phyloP scores from a whole-genome alignment of 257 asterid genomes.

The Nicotiana tomentosiformis region DNA sequence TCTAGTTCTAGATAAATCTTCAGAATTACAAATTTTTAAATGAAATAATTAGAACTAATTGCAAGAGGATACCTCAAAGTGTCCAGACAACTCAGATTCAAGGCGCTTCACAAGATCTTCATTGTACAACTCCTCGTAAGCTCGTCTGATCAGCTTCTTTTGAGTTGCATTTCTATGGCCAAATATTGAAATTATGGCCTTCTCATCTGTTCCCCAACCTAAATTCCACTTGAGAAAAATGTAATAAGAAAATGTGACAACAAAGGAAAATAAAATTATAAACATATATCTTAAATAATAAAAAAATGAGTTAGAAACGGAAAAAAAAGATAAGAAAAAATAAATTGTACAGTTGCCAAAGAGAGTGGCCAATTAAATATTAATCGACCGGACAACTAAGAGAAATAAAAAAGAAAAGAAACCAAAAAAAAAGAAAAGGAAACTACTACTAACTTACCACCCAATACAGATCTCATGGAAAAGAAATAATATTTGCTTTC shows the following conservation, averaged over 20 bases:
- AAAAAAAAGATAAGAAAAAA: background rate
- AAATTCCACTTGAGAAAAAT: background rate
- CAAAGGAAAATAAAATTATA: no score
- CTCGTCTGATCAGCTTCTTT: slow-evolving; percentile 46
- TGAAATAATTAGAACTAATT: no score
- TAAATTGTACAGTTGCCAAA: no score
- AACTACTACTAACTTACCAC: no score
- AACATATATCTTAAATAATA: no score
- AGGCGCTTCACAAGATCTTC: slow-evolving; percentile 71
- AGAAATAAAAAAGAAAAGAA: no score
- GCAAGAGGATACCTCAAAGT: slow-evolving; percentile 47
- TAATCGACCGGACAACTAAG: no score
- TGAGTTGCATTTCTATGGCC: slow-evolving; percentile 56
- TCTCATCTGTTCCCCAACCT: slow-evolving; percentile 86
- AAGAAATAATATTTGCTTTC: no score
- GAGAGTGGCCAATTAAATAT: no score
- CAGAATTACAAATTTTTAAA: no score
- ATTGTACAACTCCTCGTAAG: slow-evolving; percentile 53
- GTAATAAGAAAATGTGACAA: background rate
- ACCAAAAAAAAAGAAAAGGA: no score
- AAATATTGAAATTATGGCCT: slow-evolving; percentile 40
- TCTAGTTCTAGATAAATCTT: background rate
- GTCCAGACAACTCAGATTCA: slow-evolving; percentile 61
- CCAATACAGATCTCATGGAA: no score
- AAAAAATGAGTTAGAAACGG: background rate